A percentile compares a stretch with the other conserved stretches of the same genome.
Conservation (phyloP, 192 early-diverging fungal genomes). For the Piromyces finnis region DNA sequence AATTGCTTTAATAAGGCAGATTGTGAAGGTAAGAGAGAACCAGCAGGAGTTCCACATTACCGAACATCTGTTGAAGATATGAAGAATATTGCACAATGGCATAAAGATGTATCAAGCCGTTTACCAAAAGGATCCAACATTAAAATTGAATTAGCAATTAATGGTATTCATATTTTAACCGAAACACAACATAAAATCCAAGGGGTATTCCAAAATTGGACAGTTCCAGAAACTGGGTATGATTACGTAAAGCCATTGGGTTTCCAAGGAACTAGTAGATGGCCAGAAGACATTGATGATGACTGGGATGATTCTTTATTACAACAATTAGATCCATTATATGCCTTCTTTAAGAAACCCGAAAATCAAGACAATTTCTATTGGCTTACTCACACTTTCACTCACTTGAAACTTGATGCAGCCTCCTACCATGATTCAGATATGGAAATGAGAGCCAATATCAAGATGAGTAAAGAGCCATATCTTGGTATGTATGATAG, state of each 20-base stretch:
- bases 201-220: neutral
- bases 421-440: neutral
- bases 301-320: neutral
- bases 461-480: neutral
- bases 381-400: neutral
- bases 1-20: neutral
- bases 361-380: neutral
- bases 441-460: neutral
- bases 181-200: neutral
- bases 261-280: neutral
- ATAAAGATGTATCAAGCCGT: neutral
- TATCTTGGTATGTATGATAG: neutral
- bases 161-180: neutral
- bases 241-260: neutral
- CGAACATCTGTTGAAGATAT: neutral
- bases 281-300: neutral
- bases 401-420: neutral
- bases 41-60: neutral
- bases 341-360: neutral
- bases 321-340: neutral
- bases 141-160: neutral
- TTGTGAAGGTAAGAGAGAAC: too few species aligned
- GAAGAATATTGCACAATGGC: neutral
- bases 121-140: neutral
- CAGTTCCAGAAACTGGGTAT: neutral